phyloP scores from a whole-genome alignment of 2,329 filamentous ascomycete species.

The Phoma herbarum region DNA sequence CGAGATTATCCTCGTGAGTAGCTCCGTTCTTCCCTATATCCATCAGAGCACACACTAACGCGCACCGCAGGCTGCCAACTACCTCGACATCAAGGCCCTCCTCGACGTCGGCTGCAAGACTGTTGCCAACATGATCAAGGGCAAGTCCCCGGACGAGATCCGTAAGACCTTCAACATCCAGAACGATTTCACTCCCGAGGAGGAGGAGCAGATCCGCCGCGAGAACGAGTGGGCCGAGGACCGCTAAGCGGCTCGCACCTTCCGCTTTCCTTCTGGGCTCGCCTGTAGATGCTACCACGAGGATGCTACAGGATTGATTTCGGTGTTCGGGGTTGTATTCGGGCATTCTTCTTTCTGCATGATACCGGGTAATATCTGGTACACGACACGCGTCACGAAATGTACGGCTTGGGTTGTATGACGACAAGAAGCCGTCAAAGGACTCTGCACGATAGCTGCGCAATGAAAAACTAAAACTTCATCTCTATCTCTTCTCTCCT shows the following conservation, averaged over 20 bases:
- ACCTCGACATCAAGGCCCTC: slow-evolving; percentile 97
- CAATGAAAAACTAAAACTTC: slow-evolving; percentile 14
- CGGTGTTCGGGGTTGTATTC: slow-evolving; percentile 21
- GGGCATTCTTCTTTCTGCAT: slow-evolving; percentile 20
- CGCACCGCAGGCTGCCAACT: slow-evolving; percentile 81
- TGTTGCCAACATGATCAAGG: slow-evolving; percentile 99
- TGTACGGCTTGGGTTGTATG: slow-evolving; percentile 9
- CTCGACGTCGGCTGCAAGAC: slow-evolving; percentile 99
- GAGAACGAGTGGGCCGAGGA: slow-evolving; percentile 63
- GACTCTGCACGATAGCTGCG: slow-evolving; percentile 6
- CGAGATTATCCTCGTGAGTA: slow-evolving; percentile 90
- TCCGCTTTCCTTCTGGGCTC: not conserved
- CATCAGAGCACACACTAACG: slow-evolving; percentile 26
- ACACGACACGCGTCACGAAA: slow-evolving; percentile 14
- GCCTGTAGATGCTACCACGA: not conserved
- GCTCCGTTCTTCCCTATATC: not conserved
- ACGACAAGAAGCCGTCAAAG: not conserved
- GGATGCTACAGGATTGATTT: slow-evolving; percentile 10
- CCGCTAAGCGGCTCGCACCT: slow-evolving; percentile 34
- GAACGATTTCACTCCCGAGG: slow-evolving; percentile 98
- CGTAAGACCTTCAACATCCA: slow-evolving; percentile 99
- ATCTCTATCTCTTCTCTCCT: not conserved
- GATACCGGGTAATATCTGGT: slow-evolving; percentile 8
- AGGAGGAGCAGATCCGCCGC: slow-evolving; percentile 87
- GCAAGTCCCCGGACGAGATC: slow-evolving; percentile 98